These are phyloP conservation scores for Myotisia sp. DNA, from an alignment of 2,329 filamentous ascomycete species.

Conservation along the genomic window DNA sequence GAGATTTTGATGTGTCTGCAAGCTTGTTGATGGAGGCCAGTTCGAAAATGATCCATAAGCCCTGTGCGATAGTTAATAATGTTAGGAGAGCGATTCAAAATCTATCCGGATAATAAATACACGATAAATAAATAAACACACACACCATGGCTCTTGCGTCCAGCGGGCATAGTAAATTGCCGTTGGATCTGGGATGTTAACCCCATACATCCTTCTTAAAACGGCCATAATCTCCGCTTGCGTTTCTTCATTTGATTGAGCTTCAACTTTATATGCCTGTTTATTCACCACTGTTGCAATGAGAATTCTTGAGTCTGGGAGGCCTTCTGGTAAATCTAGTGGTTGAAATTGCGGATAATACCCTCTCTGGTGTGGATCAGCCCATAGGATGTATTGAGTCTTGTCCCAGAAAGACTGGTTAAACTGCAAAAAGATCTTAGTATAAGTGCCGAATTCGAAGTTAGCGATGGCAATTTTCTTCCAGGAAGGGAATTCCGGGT, in stretches of 20 bases:
- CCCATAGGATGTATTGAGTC: slow-evolving; percentile 42
- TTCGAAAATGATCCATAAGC: slow-evolving; percentile 51
- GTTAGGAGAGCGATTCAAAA: no score
- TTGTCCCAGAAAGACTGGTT: slow-evolving; percentile 50
- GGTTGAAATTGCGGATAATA: slow-evolving; percentile 53
- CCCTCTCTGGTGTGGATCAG: slow-evolving; percentile 34
- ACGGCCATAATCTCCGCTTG: slow-evolving; percentile 44
- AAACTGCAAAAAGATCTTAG: slow-evolving; percentile 45
- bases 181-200: slow-evolving; percentile 44
- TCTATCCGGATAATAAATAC: no score
- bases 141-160: slow-evolving; percentile 34
- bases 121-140: not conserved
- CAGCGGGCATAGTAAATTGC: slow-evolving; percentile 49
- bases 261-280: slow-evolving; percentile 45
- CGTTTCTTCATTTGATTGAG: slow-evolving; percentile 45
- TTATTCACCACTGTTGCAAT: slow-evolving; percentile 49
- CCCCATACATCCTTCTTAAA: slow-evolving; percentile 47
- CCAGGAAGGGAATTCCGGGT: slow-evolving; percentile 45
- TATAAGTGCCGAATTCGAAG: slow-evolving; percentile 58
- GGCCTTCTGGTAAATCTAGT: slow-evolving; percentile 42
- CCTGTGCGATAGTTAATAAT: not conserved
- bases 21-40: slow-evolving; percentile 49
- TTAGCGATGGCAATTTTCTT: slow-evolving; percentile 49
- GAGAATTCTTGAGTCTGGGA: slow-evolving; percentile 48
- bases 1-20: slow-evolving; percentile 54